Evolutionary conservation across 768 basidiomycete species (phyloP).

Genomic region (Suillus discolor): DNA sequence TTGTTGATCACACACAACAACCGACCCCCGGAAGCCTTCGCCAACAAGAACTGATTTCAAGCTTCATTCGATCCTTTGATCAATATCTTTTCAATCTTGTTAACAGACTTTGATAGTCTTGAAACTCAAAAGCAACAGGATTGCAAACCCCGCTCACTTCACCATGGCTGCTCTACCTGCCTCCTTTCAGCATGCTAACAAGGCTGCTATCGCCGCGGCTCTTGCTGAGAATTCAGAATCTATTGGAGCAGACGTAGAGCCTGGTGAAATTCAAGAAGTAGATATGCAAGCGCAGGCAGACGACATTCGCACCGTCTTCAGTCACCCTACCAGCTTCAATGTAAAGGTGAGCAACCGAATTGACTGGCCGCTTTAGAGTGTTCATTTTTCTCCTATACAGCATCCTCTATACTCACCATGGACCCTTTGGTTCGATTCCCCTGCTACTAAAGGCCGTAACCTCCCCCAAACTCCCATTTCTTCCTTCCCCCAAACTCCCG

Average conservation of each 20-base stretch:
- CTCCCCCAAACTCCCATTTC: slow-evolving; percentile 82
- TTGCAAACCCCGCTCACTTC: slow-evolving; percentile 15
- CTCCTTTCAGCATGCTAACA: slow-evolving; percentile 75
- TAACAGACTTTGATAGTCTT: slow-evolving; percentile 20
- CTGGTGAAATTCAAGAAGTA: slow-evolving; percentile 86
- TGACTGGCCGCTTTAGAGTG: neutral
- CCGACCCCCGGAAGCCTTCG: slow-evolving; percentile 5
- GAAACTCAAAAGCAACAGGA: slow-evolving; percentile 14
- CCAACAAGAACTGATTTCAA: slow-evolving; percentile 5
- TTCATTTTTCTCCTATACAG: slow-evolving; percentile 41
- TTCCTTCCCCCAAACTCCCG: slow-evolving; percentile 75
- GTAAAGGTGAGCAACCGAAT: slow-evolving; percentile 70
- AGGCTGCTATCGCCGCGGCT: slow-evolving; percentile 76
- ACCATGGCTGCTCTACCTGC: slow-evolving; percentile 49
- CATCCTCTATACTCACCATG: slow-evolving; percentile 93
- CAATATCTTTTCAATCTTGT: neutral
- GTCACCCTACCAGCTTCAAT: slow-evolving; percentile 90
- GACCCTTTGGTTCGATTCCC: slow-evolving; percentile 99
- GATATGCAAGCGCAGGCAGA: slow-evolving; percentile 85
- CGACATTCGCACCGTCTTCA: slow-evolving; percentile 90
- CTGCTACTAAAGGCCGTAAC: slow-evolving; percentile 86
- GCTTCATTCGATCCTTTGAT: neutral
- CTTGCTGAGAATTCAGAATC: slow-evolving; percentile 56
- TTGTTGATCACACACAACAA: slow-evolving; percentile 11
- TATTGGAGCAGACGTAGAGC: slow-evolving; percentile 54